Evolutionary conservation across 1,139 yeast genomes (phyloP).

Genomic region (Sugiyamaella novakii): DNA sequence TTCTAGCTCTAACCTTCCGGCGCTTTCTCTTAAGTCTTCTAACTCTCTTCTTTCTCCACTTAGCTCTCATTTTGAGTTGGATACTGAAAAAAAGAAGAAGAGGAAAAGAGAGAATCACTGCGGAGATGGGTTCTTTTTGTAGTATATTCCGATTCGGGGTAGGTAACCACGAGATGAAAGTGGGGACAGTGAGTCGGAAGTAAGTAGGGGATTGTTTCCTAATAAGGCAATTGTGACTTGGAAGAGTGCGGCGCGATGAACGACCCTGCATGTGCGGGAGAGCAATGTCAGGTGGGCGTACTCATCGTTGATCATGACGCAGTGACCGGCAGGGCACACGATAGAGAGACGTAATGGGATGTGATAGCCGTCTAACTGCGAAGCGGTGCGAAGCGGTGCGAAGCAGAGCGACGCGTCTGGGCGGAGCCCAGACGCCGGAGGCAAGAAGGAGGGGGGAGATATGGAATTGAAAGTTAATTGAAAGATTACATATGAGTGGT

Average conservation of each 20-base stretch:
- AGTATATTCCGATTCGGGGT: slow-evolving; percentile 7
- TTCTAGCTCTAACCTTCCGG: slow-evolving; percentile 99
- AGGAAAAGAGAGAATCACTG: slow-evolving; percentile 17
- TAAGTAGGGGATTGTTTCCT: neutral
- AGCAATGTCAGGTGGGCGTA: slow-evolving; percentile 2
- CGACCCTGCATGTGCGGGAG: neutral
- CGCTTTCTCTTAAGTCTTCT: slow-evolving; percentile 99
- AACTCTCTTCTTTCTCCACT: slow-evolving; percentile 99
- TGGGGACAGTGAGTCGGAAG: neutral
- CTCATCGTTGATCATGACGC: slow-evolving; percentile 8
- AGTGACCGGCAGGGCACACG: no score
- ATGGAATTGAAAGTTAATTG: no score
- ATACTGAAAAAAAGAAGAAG: slow-evolving; percentile 21
- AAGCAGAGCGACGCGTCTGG: no score
- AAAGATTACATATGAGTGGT: no score
- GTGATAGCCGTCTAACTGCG: no score
- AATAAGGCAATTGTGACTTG: slow-evolving; percentile 15
- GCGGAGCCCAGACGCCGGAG: no score
- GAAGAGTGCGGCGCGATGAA: slow-evolving; percentile 6
- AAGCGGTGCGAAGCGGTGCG: no score
- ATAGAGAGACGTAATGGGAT: no score
- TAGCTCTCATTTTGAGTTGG: slow-evolving; percentile 38
- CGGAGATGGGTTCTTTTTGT: slow-evolving; percentile 11
- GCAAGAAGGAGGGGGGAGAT: no score
- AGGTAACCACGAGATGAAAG: slow-evolving; percentile 17